Conservation (phyloP, 2,329 filamentous ascomycete genomes). For the Scedosporium dehoogii region DNA sequence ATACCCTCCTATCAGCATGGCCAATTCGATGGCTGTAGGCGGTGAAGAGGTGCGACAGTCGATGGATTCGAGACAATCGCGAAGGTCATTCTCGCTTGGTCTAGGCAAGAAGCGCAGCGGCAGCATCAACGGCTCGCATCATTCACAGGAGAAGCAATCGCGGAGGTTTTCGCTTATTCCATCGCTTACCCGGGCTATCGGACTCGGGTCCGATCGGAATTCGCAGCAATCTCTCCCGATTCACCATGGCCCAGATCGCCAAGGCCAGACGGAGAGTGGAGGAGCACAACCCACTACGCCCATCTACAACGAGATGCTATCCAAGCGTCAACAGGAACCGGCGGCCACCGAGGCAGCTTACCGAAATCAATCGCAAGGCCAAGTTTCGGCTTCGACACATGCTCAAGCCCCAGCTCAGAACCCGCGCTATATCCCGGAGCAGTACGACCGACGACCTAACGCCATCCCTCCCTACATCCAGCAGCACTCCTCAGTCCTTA, state of each 20-base stretch:
- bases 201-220: conserved; percentile 37
- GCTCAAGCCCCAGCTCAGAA: conserved; percentile 20
- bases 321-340: not conserved
- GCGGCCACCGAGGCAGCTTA: not conserved
- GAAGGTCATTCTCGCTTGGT: conserved; percentile 61
- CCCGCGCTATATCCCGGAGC: conserved; percentile 29
- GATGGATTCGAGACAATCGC: conserved; percentile 57
- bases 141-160: conserved; percentile 44
- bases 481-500: conserved; percentile 30
- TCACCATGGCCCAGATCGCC: conserved; percentile 25
- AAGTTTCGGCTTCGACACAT: not conserved
- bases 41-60: conserved; percentile 43
- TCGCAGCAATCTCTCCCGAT: conserved; percentile 44
- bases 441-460: conserved; percentile 28
- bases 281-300: conserved; percentile 1
- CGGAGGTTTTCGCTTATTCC: conserved; percentile 65
- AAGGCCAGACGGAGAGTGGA: not conserved
- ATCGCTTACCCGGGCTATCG: conserved; percentile 53
- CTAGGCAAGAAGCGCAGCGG: conserved; percentile 63
- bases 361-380: not conserved
- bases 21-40: conserved; percentile 30
- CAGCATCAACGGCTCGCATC: conserved; percentile 49
- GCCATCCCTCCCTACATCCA: conserved; percentile 37
- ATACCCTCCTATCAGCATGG: conserved; percentile 90
- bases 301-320: conserved; percentile 6